Percentiles rank a stretch among this genome's conserved stretches.
Conservation (phyloP, 805 yeast genomes). For the Candida endomychidarum region DNA sequence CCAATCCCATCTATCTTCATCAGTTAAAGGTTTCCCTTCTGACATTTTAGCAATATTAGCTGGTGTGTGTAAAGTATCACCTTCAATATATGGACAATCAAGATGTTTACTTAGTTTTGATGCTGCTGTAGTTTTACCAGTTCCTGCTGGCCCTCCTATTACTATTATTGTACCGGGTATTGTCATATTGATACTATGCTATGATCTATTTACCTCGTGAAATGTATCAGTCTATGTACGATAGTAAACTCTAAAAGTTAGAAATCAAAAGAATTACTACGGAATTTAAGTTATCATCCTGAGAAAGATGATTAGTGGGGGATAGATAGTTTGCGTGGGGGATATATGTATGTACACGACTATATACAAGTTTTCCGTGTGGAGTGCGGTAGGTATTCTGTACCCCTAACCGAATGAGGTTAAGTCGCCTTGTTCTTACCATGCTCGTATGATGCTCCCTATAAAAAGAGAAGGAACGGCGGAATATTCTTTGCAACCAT, state of each 20-base stretch:
- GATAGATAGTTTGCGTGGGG: slow-evolving; percentile 8
- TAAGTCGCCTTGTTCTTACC: no score
- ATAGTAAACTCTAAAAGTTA: no score
- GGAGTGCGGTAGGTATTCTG: no score
- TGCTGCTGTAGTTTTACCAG: slow-evolving; percentile 88
- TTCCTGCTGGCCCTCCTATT: slow-evolving; percentile 95
- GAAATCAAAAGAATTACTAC: no score
- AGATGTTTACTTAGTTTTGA: slow-evolving; percentile 45
- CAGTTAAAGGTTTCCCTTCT: slow-evolving; percentile 74
- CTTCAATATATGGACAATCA: slow-evolving; percentile 69
- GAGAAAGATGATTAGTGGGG: slow-evolving; percentile 8
- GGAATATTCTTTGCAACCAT: no score
- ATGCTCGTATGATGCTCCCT: no score
- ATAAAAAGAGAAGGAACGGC: no score
- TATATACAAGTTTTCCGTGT: background rate
- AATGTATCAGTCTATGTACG: no score
- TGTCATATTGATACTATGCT: no score
- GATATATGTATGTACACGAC: background rate
- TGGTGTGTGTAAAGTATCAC: slow-evolving; percentile 76
- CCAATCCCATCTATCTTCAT: slow-evolving; percentile 95
- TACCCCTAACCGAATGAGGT: no score
- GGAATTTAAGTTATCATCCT: slow-evolving; percentile 1
- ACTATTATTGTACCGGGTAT: slow-evolving; percentile 44
- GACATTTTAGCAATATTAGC: slow-evolving; percentile 82
- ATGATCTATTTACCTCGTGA: no score